phyloP scores from a whole-genome alignment of 225 moss, liverwort and hornwort species.

The Takakia lepidozioides region DNA sequence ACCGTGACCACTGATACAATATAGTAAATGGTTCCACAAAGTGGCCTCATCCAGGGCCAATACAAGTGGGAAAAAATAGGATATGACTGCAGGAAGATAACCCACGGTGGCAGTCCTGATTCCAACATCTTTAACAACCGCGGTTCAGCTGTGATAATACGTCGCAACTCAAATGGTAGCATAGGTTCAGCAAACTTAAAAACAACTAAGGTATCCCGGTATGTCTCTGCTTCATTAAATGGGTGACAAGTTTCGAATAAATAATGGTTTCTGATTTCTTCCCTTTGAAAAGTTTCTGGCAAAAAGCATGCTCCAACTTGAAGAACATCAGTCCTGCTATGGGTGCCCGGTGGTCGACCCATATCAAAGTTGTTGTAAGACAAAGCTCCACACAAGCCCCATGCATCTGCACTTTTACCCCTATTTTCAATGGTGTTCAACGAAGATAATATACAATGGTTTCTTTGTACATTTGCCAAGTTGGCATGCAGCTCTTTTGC shows the following conservation, averaged over 20 bases:
- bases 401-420: constrained; percentile 18
- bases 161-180: constrained; percentile 61
- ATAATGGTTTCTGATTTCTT: constrained; percentile 5
- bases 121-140: constrained; percentile 84
- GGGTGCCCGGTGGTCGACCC: constrained; percentile 31
- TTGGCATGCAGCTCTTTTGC: constrained; percentile 8
- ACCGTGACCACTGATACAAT: constrained; percentile 71
- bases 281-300: constrained; percentile 11
- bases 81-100: constrained; percentile 84
- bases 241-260: constrained; percentile 13
- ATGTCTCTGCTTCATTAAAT: constrained; percentile 41
- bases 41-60: constrained; percentile 91
- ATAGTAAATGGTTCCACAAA: constrained; percentile 78
- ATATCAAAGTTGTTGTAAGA: constrained; percentile 33
- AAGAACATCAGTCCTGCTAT: constrained; percentile 21
- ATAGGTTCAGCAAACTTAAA: constrained; percentile 77
- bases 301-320: constrained; percentile 16
- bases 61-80: constrained; percentile 78
- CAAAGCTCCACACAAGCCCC: constrained; percentile 25
- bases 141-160: constrained; percentile 63
- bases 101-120: constrained; percentile 85
- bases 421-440: constrained; percentile 14
- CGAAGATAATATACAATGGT: constrained; percentile 15
- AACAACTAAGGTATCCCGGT: constrained; percentile 57
- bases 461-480: constrained; percentile 19